Evolutionary conservation across 768 basidiomycete genomes (phyloP), one percentile per base, ranked within the genome.

Genomic region (Sarcodon aspratus): DNA sequence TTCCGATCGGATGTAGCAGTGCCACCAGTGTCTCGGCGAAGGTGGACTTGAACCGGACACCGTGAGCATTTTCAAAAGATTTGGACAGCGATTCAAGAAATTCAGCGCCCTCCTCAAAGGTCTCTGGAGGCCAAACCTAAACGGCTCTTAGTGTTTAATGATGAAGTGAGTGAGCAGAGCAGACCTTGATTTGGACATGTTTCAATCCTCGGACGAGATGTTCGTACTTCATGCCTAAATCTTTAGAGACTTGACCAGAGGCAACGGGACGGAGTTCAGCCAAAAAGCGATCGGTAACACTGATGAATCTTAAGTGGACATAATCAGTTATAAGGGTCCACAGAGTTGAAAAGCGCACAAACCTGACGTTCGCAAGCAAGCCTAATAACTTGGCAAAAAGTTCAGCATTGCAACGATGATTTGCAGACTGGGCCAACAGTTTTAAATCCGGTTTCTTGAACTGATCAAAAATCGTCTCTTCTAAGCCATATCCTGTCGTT

Each of bases 71-170:
- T 40, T 78, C 80, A 57, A 89, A 96, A 0, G 84, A 81, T 57
- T 82, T 85, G 3, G 92, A 85, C 13, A 96, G 65, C 7, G 80
- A 77, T 51, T 89, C 83, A 65, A 96, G 66, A 55, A 95, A 96
- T 56, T 97, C 93, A 3, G 92, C 85, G 3, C 86, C 89, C 63
- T 93, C 86, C 60, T 96, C 93, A 50, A 96, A 93, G 5, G 85
- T 81, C 60, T 92, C 87, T 11, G 89, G 85, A 2, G 93, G 93
- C 80, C 90, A 96, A 40, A 95, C 92, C 87, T 90, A 48, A 54
- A 27, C 36, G n/a, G 48, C 15, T 18, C 47, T 21, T 13, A 15
- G 5, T n/a, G 11, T 10, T 8, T 8, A 1, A 17, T 34, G 33
- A 10, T 5, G 15, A 50, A 27, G 53, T 43, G 10, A 11, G 7